Base-by-base conservation (phyloP, 441 rosid species). In the Populus hybrid region DNA sequence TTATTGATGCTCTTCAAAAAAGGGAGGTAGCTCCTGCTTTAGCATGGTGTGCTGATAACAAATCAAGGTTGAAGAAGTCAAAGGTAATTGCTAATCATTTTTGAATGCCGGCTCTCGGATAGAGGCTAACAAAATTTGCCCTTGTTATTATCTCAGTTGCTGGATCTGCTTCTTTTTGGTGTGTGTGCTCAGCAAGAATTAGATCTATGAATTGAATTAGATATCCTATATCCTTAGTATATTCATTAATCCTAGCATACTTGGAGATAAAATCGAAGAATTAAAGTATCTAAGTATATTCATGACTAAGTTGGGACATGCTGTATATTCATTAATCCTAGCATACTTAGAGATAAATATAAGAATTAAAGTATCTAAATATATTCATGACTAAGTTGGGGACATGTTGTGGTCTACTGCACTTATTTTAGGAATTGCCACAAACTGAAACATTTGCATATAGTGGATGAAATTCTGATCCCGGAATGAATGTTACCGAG, bases 31-130 rank as follows among this genome's bases (percentile, higher is more conserved):
- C 90, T 77, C 93, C 96, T 82, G 97, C 99, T 70, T 78, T 93
- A 59, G 85, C 92, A 64, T 95, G 99, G 99, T 95, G 98, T 81
- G 85, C 90, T 72, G 98, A 95, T 63, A 93, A 93, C 82, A 95
- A 89, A 82, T 85, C 94, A 30, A 86, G 94, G 85, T 85, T 95
- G 92, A 95, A 90, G 86, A 95, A 93, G 86, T 91, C 94, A 18
- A 95, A 92, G 97, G 99, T 93, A 80, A 30, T 80, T 80, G 18
- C 64, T 76, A 36, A 69, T 59, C 36, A 72, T 66, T 66, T 72
- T 46, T 66, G 10, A 70, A 23, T 73, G 50, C 10, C 4, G 4
- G 21, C 14, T n/a, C 8, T 70, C 7, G 24, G 54, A 38, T 36
- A 67, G 9, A 67, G 10, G 10, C 69, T 6, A 11, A 2, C 8